Evolutionary conservation across 495 filamentous ascomycete genomes (phyloP).

Genomic region (Aspergillus bertholletiae): DNA sequence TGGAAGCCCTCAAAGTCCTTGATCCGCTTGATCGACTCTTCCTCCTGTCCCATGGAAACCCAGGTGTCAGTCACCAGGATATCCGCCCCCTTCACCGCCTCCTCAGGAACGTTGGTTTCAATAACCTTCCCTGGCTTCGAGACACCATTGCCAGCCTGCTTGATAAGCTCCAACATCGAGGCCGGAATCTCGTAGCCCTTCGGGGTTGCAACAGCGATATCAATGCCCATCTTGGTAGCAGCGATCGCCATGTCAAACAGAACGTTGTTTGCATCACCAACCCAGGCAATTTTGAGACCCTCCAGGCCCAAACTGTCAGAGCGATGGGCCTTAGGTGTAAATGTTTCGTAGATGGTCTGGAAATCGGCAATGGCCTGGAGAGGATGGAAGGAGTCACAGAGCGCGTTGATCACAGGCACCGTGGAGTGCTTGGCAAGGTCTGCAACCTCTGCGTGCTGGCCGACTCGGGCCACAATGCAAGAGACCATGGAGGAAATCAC

Average conservation of each 20-base stretch:
- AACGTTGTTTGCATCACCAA: conserved; percentile 96
- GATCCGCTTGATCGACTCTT: conserved; percentile 68
- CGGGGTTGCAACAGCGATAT: conserved; percentile 83
- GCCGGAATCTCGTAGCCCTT: conserved; percentile 73
- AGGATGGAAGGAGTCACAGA: conserved; percentile 85
- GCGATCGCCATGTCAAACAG: conserved; percentile 87
- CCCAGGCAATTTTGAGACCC: conserved; percentile 87
- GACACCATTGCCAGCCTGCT: conserved; percentile 53
- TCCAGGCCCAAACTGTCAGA: conserved; percentile 63
- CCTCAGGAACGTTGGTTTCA: conserved; percentile 77
- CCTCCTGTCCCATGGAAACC: conserved; percentile 96
- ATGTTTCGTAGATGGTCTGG: conserved; percentile 80
- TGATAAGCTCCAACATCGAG: conserved; percentile 66
- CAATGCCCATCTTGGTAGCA: conserved; percentile 79
- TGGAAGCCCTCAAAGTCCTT: conserved; percentile 87
- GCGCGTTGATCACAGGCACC: conserved; percentile 92
- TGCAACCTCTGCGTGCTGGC: conserved; percentile 76
- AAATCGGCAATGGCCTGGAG: conserved; percentile 92
- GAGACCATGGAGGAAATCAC: conserved; percentile 92
- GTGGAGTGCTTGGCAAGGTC: conserved; percentile 73
- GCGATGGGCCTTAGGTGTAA: conserved; percentile 45
- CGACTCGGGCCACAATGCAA: conserved; percentile 84
- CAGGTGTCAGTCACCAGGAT: conserved; percentile 95
- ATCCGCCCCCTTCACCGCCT: conserved; percentile 85
- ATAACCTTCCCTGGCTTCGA: conserved; percentile 59